Base-by-base conservation (phyloP, 2,329 filamentous ascomycete genomes). In the Zalaria sp. region DNA sequence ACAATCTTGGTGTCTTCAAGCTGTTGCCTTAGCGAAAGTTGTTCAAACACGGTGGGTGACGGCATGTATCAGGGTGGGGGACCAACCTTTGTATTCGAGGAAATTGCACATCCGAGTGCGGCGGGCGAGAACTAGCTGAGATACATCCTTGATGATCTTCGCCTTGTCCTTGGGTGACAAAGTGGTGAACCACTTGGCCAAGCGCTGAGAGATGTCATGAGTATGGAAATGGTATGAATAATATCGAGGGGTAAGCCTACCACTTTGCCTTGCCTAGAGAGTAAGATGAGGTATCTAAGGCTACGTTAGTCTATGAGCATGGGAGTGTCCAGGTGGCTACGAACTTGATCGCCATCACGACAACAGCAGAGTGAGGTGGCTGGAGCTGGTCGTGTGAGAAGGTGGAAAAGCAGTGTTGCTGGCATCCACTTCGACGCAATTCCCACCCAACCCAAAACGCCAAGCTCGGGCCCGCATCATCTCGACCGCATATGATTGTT, bases 71-170 rank as follows among this genome's bases (percentile, higher is more conserved):
- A 42, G 31, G 46, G 44, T 48, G 48, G 47, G 47, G 49, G 51
- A 51, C 47, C 49, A 47, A 93, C 89, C 89, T 79, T 98, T 98
- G 67, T 98, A 98, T 63, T 98, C 91, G 46, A 98, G 77, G 66
- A 98, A 98, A 68, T 98, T 98, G 77, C 91, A 98, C 91, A 98
- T 98, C 62, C 91, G 86, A 46, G 91, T 96, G 58, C 91, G 79
- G 53, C 91, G 79, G 48, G 91, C 91, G 52, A 98, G 80, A 53
- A 98, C 91, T 39, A 96, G 83, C 67, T 96, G 91, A 47, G 91
- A 87, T 57, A 98, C 91, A 72, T 98, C 91, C 67, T 98, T 98
- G 74, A 98, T 89, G 61, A 98, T 96, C 75, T 98, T 98, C 66
- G 89, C 91, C 71, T 98, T 98, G 60, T 98, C 91, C 67, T 83